A percentile compares a stretch with the other conserved stretches of the same genome.
phyloP scores from a whole-genome alignment of 23 red algal species.

The Cyanidioschyzon merolae region DNA sequence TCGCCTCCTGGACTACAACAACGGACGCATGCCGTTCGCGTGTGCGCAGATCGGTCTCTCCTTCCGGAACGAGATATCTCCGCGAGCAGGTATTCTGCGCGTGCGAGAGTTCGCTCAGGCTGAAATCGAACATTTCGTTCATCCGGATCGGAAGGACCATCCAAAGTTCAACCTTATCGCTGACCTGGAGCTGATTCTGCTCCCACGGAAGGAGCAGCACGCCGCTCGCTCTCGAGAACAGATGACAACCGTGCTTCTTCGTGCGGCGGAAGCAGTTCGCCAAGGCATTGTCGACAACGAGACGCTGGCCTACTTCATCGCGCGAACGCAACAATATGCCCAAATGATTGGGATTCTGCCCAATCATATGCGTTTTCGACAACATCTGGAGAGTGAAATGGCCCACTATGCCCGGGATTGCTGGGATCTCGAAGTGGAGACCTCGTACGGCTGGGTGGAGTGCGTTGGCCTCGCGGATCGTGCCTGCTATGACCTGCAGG shows the following conservation, averaged over 20 bases:
- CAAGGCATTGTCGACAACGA: constrained; percentile 66
- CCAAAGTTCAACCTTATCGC: constrained; percentile 50
- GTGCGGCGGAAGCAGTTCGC: constrained; percentile 51
- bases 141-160: constrained; percentile 74
- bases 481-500: constrained; percentile 63
- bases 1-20: constrained; percentile 71
- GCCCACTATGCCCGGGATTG: constrained; percentile 96
- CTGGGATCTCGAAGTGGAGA: constrained; percentile 98
- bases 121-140: constrained; percentile 98
- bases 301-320: constrained; percentile 96
- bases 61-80: constrained; percentile 96
- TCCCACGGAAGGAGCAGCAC: constrained; percentile 55
- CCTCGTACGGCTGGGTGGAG: constrained; percentile 81
- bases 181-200: constrained; percentile 45
- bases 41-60: constrained; percentile 89
- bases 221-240: constrained; percentile 4
- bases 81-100: constrained; percentile 63
- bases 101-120: constrained; percentile 98
- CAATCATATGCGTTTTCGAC: constrained; percentile 79
- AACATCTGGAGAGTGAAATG: constrained; percentile 97
- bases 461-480: constrained; percentile 96
- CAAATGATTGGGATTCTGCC: constrained; percentile 60
- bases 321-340: constrained; percentile 51
- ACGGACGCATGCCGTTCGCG: constrained; percentile 81
- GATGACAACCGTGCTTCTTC: constrained; percentile 31